A percentile compares a stretch with the other conserved stretches of the same genome.
These are phyloP conservation scores for Coniferiporia sulphurascens DNA, from an alignment of 1,284 basidiomycete genomes.

Conservation along the genomic window DNA sequence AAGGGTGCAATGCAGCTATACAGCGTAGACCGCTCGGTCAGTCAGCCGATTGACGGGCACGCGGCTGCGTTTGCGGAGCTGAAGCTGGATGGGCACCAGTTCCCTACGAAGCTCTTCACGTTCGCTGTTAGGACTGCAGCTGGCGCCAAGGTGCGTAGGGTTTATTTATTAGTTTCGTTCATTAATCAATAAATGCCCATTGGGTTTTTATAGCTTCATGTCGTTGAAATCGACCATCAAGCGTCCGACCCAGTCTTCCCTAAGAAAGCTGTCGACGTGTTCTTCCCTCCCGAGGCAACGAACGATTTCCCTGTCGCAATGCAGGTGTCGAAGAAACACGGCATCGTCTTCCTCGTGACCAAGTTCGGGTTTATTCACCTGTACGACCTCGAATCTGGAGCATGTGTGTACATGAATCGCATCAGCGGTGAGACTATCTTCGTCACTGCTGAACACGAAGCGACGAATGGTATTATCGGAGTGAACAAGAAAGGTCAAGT, in stretches of 20 bases:
- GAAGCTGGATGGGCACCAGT: slow-evolving; percentile 82
- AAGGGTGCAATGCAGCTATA: slow-evolving; percentile 97
- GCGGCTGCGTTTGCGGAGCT: slow-evolving; percentile 95
- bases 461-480: slow-evolving; percentile 93
- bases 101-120: slow-evolving; percentile 88
- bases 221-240: slow-evolving; percentile 97
- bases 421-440: slow-evolving; percentile 99
- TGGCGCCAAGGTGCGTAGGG: slow-evolving; percentile 81
- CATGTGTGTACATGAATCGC: slow-evolving; percentile 99
- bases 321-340: slow-evolving; percentile 97
- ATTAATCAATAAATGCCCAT: background rate
- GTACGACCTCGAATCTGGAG: slow-evolving; percentile 97
- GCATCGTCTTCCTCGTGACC: slow-evolving; percentile 96
- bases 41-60: slow-evolving; percentile 98
- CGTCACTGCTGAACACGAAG: slow-evolving; percentile 95
- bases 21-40: slow-evolving; percentile 88
- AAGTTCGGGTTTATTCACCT: slow-evolving; percentile 99
- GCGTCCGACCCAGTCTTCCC: slow-evolving; percentile 93
- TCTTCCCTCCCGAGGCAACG: slow-evolving; percentile 97
- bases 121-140: slow-evolving; percentile 95
- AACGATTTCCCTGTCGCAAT: slow-evolving; percentile 99
- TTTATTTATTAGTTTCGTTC: background rate
- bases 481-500: slow-evolving; percentile 99
- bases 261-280: slow-evolving; percentile 99
- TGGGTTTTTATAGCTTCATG: slow-evolving; percentile 68